These are phyloP conservation scores for Candida pini DNA, from an alignment of 805 yeast genomes.

Conservation along the genomic window DNA sequence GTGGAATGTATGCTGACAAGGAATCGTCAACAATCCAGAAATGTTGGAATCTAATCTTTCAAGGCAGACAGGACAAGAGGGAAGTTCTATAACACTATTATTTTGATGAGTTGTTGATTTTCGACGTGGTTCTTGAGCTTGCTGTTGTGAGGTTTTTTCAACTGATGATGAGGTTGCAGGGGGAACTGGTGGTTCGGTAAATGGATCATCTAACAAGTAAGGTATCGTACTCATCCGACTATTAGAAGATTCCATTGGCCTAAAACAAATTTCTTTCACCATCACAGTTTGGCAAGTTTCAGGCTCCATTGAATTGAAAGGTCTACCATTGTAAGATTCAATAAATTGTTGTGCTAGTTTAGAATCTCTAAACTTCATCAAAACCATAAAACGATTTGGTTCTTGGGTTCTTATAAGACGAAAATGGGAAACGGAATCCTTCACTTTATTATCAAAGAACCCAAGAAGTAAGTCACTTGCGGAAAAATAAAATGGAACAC, in stretches of 20 bases:
- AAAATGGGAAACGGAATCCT: slow-evolving; percentile 58
- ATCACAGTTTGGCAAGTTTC: slow-evolving; percentile 75
- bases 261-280: slow-evolving; percentile 54
- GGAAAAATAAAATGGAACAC: slow-evolving; percentile 82
- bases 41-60: slow-evolving; percentile 79
- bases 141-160: not conserved
- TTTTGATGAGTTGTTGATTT: too few relatives aligned
- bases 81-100: slow-evolving; percentile 46
- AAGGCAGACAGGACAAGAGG: slow-evolving; percentile 89
- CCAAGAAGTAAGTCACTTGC: slow-evolving; percentile 73
- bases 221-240: slow-evolving; percentile 46
- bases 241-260: slow-evolving; percentile 17
- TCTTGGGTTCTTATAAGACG: slow-evolving; percentile 63
- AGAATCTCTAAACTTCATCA: slow-evolving; percentile 63
- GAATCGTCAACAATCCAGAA: slow-evolving; percentile 79
- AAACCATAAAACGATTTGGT: slow-evolving; percentile 67
- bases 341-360: slow-evolving; percentile 60
- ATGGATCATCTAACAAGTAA: slow-evolving; percentile 67
- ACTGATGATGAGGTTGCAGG: slow-evolving; percentile 17
- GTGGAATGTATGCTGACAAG: slow-evolving; percentile 91
- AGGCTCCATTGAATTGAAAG: slow-evolving; percentile 83
- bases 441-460: slow-evolving; percentile 61
- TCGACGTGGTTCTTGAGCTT: too few relatives aligned
- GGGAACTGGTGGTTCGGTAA: slow-evolving; percentile 36
- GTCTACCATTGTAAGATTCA: slow-evolving; percentile 60